Conservation (phyloP, 228 moss, liverwort and hornwort genomes). For the Sphagnum fallax region DNA sequence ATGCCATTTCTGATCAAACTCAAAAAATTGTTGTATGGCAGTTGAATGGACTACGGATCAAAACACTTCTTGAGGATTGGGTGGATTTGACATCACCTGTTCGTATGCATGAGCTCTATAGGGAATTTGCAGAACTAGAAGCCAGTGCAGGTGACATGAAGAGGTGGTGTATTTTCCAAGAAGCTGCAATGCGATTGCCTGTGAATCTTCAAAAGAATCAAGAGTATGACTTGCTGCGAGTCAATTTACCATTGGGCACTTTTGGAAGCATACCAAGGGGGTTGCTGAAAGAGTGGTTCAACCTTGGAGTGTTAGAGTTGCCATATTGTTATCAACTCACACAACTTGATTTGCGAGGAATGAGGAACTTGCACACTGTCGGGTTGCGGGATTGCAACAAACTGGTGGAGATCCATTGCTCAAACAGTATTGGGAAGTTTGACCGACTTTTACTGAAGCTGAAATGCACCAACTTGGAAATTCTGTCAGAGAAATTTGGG, state of each 20-base stretch:
- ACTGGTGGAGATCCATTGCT: not conserved
- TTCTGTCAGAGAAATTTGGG: not conserved
- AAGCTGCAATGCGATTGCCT: not conserved
- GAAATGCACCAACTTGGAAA: not conserved
- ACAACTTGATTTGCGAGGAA: not conserved
- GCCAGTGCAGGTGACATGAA: not conserved
- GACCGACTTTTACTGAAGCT: not conserved
- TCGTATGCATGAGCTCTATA: not conserved
- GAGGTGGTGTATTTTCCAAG: not conserved
- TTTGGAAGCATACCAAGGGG: not conserved
- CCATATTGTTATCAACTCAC: not conserved
- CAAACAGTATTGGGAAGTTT: not conserved
- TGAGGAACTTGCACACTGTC: not conserved
- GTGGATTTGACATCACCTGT: not conserved
- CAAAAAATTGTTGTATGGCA: not conserved
- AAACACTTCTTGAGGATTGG: not conserved
- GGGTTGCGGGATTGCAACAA: not conserved
- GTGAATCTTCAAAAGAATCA: not conserved
- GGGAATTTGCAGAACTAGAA: not conserved
- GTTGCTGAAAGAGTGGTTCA: not conserved
- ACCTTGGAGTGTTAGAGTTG: not conserved
- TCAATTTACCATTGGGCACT: not conserved
- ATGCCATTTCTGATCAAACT: not conserved
- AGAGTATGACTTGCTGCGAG: not conserved
- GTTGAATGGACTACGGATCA: not conserved